Conservation (phyloP, 371 early-diverging fungal genomes). For the Zychaea mexicana region DNA sequence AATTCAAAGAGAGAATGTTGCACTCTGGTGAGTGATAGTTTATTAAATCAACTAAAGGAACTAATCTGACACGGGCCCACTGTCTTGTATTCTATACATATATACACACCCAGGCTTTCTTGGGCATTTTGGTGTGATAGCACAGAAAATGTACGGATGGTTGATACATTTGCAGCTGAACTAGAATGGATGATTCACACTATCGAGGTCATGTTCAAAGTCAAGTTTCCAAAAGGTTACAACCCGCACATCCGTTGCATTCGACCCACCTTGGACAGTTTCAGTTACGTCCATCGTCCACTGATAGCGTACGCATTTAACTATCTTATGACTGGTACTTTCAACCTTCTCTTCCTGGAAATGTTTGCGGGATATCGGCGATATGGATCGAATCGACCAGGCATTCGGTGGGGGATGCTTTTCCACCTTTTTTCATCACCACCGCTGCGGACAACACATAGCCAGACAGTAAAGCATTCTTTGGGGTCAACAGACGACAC, state of each 20-base stretch:
- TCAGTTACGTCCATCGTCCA: slow-evolving; percentile 65
- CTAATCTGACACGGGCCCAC: too few relatives aligned
- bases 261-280: slow-evolving; percentile 62
- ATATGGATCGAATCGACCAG: slow-evolving; percentile 10
- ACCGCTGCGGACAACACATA: background rate
- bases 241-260: slow-evolving; percentile 57
- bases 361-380: slow-evolving; percentile 22
- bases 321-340: slow-evolving; percentile 29
- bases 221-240: slow-evolving; percentile 53
- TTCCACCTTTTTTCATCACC: background rate
- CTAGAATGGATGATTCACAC: slow-evolving; percentile 46
- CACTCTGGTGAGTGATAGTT: slow-evolving; percentile 38
- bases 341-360: slow-evolving; percentile 28
- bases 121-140: slow-evolving; percentile 60
- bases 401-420: slow-evolving; percentile 26
- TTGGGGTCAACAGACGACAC: too few relatives aligned
- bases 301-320: slow-evolving; percentile 52
- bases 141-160: slow-evolving; percentile 34
- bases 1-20: slow-evolving; percentile 50
- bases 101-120: slow-evolving; percentile 44
- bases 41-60: background rate
- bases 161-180: slow-evolving; percentile 40
- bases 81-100: background rate
- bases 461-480: too few relatives aligned
- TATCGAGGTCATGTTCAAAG: slow-evolving; percentile 40